phyloP scores from a whole-genome alignment of 1,284 basidiomycete genomes.

The Albatrellus sp. region DNA sequence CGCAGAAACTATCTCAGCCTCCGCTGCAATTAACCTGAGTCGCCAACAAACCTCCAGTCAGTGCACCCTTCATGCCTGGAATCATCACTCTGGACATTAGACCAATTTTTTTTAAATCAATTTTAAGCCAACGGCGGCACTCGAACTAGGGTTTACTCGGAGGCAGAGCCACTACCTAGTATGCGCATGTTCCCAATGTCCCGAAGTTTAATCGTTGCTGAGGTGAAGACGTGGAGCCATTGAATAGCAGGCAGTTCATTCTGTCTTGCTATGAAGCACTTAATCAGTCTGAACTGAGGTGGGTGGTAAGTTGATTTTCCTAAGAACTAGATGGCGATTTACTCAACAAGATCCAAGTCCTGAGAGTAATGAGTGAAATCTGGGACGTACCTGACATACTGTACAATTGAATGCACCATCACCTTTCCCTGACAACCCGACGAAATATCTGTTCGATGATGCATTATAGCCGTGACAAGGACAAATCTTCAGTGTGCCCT shows the following conservation, averaged over 20 bases:
- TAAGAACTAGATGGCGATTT: too few relatives aligned
- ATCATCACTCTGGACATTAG: too few relatives aligned
- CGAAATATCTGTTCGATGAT: neutral
- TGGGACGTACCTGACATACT: neutral
- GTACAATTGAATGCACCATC: neutral
- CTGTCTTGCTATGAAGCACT: conserved; percentile 5
- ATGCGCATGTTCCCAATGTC: too few relatives aligned
- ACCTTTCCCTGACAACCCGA: neutral
- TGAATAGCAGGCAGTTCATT: conserved; percentile 3
- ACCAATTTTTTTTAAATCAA: too few relatives aligned
- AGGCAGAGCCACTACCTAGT: too few relatives aligned
- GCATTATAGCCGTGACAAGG: neutral
- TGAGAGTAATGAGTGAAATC: neutral
- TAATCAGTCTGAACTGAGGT: neutral
- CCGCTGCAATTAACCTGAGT: too few relatives aligned
- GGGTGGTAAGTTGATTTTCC: neutral
- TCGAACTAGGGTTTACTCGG: too few relatives aligned
- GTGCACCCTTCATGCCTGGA: too few relatives aligned
- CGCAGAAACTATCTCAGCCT: too few relatives aligned
- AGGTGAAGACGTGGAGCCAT: conserved; percentile 2
- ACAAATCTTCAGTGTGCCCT: too few relatives aligned
- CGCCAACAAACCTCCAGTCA: too few relatives aligned
- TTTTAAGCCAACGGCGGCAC: too few relatives aligned
- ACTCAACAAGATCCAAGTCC: neutral
- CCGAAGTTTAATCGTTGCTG: neutral